These are phyloP conservation scores for Tothia fuscella DNA, from an alignment of 2,329 filamentous ascomycete genomes.

Conservation along the genomic window DNA sequence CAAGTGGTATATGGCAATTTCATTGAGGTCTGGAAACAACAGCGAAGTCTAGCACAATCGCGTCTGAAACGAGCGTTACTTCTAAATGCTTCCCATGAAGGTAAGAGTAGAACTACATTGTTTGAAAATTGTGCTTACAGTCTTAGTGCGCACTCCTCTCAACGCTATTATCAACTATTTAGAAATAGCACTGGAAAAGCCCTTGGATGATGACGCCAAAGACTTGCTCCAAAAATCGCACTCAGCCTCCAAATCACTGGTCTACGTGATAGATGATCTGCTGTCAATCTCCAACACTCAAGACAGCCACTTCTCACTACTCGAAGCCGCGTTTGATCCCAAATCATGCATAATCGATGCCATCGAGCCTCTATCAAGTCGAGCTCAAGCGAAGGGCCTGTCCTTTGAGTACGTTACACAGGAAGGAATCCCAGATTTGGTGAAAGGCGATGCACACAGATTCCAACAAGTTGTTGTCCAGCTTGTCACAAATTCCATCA, in stretches of 20 bases:
- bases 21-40: slow-evolving; percentile 86
- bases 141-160: slow-evolving; percentile 2
- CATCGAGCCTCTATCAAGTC: slow-evolving; percentile 58
- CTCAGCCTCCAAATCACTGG: not conserved
- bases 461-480: slow-evolving; percentile 74
- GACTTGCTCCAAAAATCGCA: not conserved
- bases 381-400: slow-evolving; percentile 65
- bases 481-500: slow-evolving; percentile 71
- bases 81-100: slow-evolving; percentile 83
- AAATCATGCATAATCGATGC: slow-evolving; percentile 57
- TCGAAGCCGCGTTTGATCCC: slow-evolving; percentile 49
- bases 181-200: not conserved
- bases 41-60: slow-evolving; percentile 69
- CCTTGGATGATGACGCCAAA: not conserved
- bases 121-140: not conserved
- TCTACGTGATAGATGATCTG: not conserved
- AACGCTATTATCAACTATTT: not conserved
- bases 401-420: no score
- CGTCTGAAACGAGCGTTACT: slow-evolving; percentile 67
- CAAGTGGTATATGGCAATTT: slow-evolving; percentile 83
- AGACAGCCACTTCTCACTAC: slow-evolving; percentile 65
- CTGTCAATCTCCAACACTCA: slow-evolving; percentile 54
- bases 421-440: no score
- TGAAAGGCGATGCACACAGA: slow-evolving; percentile 62
- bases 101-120: slow-evolving; percentile 24